A percentile compares a stretch with the other conserved stretches of the same genome.
These are phyloP conservation scores for Microthlaspi erraticum DNA, from an alignment of 345 rosid species.

Conservation along the genomic window DNA sequence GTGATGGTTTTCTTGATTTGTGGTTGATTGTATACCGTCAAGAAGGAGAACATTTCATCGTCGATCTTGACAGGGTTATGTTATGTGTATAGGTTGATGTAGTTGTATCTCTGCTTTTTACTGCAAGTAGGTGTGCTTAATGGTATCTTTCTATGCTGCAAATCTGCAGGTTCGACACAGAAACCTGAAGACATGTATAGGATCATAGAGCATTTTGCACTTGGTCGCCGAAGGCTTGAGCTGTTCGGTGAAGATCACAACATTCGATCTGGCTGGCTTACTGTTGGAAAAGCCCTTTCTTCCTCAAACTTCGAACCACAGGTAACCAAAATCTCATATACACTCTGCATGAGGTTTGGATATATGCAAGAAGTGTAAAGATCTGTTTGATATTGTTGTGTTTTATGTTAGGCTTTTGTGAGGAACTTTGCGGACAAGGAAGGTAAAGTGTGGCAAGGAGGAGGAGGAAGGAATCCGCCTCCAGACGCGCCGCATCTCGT, in stretches of 20 bases:
- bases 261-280: constrained; percentile 94
- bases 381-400: constrained; percentile 19
- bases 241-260: constrained; percentile 98
- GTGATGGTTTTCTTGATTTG: background rate
- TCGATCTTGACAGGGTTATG: background rate
- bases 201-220: constrained; percentile 96
- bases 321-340: constrained; percentile 54
- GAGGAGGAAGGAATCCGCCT: constrained; percentile 95
- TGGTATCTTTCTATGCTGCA: background rate
- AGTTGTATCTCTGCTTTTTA: background rate
- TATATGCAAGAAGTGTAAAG: background rate
- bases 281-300: constrained; percentile 87
- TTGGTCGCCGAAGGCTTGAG: constrained; percentile 96
- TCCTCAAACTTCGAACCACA: constrained; percentile 85
- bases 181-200: constrained; percentile 99
- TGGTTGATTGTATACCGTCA: constrained; percentile 7
- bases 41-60: background rate
- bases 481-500: constrained; percentile 92
- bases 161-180: constrained; percentile 79
- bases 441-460: constrained; percentile 99
- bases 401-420: constrained; percentile 68
- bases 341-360: constrained; percentile 11
- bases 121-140: constrained; percentile 4
- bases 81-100: background rate
- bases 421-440: constrained; percentile 87